Conservation (phyloP, 768 basidiomycete genomes). For the Pleurotus eryngii region DNA sequence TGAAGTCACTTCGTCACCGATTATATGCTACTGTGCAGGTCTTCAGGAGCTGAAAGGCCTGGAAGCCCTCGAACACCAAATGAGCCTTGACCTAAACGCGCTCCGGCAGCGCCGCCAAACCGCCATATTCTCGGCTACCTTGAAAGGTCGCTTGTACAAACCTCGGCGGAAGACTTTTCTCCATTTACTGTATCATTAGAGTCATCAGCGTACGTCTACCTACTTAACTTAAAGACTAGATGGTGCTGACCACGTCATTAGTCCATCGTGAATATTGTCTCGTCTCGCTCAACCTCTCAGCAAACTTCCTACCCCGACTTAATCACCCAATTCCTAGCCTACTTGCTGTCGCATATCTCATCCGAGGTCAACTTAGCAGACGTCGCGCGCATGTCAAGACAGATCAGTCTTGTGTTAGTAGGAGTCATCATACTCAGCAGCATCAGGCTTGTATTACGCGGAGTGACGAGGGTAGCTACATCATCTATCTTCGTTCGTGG, state of each 20-base stretch:
- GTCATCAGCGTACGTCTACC: slow-evolving; percentile 49
- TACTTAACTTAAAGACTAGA: background rate
- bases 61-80: slow-evolving; percentile 65
- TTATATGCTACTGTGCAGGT: slow-evolving; percentile 24
- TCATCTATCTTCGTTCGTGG: slow-evolving; percentile 19
- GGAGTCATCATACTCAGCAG: slow-evolving; percentile 76
- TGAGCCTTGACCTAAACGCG: slow-evolving; percentile 52
- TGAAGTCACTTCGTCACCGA: background rate
- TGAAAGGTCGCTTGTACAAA: slow-evolving; percentile 51
- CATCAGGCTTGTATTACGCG: slow-evolving; percentile 64
- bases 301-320: slow-evolving; percentile 39
- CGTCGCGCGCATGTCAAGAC: slow-evolving; percentile 40
- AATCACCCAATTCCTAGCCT: slow-evolving; percentile 32
- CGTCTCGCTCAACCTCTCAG: slow-evolving; percentile 25
- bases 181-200: slow-evolving; percentile 63
- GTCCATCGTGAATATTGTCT: slow-evolving; percentile 53
- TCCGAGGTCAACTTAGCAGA: slow-evolving; percentile 22
- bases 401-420: slow-evolving; percentile 63
- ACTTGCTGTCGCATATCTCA: slow-evolving; percentile 26
- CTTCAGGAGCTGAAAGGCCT: slow-evolving; percentile 62
- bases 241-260: slow-evolving; percentile 16
- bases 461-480: slow-evolving; percentile 54
- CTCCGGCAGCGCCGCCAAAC: slow-evolving; percentile 47
- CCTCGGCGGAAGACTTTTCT: slow-evolving; percentile 50
- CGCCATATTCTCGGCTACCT: slow-evolving; percentile 48